Evolutionary conservation across 257 asterid species (phyloP).

Genomic region (Nicotiana tomentosiformis): DNA sequence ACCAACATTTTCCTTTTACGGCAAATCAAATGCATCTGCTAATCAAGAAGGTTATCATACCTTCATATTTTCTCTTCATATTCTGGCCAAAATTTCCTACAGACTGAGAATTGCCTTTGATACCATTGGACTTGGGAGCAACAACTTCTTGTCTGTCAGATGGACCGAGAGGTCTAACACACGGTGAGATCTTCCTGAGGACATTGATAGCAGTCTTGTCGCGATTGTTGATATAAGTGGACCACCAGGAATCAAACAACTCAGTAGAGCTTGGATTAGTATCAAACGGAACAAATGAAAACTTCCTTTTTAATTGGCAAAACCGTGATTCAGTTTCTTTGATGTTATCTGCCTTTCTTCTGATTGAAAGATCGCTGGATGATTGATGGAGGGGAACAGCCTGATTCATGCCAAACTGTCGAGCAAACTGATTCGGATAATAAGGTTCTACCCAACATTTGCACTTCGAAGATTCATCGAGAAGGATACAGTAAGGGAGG

Average conservation of each 20-base stretch:
- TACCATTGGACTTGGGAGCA: background rate
- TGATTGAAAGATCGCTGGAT: background rate
- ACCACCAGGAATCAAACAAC: conserved; percentile 9
- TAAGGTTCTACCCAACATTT: conserved; percentile 5
- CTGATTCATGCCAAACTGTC: conserved; percentile 12
- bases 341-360: background rate
- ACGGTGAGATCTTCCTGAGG: background rate
- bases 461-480: background rate
- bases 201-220: background rate
- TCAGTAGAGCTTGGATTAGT: background rate
- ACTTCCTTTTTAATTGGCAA: background rate
- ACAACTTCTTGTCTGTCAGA: background rate
- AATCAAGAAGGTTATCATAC: background rate
- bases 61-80: background rate
- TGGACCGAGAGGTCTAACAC: background rate
- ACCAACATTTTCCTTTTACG: too few relatives aligned
- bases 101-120: background rate
- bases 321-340: background rate
- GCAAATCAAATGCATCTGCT: background rate
- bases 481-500: background rate
- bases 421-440: conserved; percentile 14
- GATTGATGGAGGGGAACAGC: background rate
- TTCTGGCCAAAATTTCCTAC: background rate
- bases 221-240: background rate
- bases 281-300: background rate